A percentile compares a stretch with the other conserved stretches of the same genome.
phyloP scores from a whole-genome alignment of 2,329 filamentous ascomycete genomes.

The Fusarium cicatricum region DNA sequence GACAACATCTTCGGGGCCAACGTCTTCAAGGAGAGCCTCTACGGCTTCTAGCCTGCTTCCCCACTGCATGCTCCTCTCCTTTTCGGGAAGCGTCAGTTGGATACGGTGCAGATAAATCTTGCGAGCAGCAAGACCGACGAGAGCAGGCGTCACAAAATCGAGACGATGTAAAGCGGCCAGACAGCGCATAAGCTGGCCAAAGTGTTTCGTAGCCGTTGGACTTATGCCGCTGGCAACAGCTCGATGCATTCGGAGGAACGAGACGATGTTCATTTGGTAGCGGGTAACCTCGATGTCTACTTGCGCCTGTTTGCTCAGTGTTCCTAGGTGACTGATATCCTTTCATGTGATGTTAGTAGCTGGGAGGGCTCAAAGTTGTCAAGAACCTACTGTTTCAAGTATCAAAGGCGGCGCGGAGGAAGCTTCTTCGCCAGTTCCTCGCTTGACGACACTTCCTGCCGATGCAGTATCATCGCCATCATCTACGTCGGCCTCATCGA shows the following conservation, averaged over 20 bases:
- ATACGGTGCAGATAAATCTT: slow-evolving; percentile 93
- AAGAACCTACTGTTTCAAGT: slow-evolving; percentile 52
- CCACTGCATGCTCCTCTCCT: slow-evolving; percentile 92
- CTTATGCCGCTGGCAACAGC: slow-evolving; percentile 82
- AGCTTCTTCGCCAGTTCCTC: slow-evolving; percentile 35
- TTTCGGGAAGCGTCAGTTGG: slow-evolving; percentile 69
- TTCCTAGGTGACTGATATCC: slow-evolving; percentile 67
- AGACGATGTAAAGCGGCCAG: slow-evolving; percentile 84
- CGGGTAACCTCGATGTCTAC: slow-evolving; percentile 80
- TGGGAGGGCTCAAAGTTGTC: neutral
- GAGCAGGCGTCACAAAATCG: slow-evolving; percentile 82
- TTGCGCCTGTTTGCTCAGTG: slow-evolving; percentile 65
- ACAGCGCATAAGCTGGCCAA: slow-evolving; percentile 72
- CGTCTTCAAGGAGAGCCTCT: slow-evolving; percentile 67
- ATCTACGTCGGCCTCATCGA: slow-evolving; percentile 66
- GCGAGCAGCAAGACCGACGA: slow-evolving; percentile 81
- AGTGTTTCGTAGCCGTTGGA: slow-evolving; percentile 79
- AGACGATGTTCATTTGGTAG: slow-evolving; percentile 87
- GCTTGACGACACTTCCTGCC: slow-evolving; percentile 57
- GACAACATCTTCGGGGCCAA: slow-evolving; percentile 69
- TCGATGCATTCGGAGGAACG: slow-evolving; percentile 88
- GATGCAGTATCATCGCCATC: slow-evolving; percentile 48
- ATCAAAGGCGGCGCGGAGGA: slow-evolving; percentile 48
- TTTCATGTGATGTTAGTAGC: slow-evolving; percentile 42
- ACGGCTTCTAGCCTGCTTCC: slow-evolving; percentile 81